A percentile compares a stretch with the other conserved stretches of the same genome.
Conservation (phyloP, 2,329 filamentous ascomycete genomes). For the Hypoxylon sp. region DNA sequence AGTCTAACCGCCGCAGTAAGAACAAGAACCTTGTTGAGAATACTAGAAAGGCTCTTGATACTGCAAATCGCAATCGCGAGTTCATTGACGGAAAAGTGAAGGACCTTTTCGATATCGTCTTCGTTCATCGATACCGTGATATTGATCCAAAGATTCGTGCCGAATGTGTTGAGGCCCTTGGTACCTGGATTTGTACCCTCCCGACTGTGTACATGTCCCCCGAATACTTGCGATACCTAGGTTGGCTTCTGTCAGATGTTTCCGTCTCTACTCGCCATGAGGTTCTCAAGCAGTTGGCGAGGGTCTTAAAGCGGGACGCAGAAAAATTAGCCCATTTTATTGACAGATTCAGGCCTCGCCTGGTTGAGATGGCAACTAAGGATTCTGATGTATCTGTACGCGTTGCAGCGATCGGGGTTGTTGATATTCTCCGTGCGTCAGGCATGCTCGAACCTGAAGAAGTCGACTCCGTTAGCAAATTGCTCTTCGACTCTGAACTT, state of each 20-base stretch:
- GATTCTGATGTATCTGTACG: constrained; percentile 87
- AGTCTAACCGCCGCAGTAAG: constrained; percentile 76
- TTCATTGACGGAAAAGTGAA: constrained; percentile 78
- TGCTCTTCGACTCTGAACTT: constrained; percentile 89
- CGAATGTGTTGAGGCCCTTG: constrained; percentile 88
- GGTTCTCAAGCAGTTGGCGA: constrained; percentile 84
- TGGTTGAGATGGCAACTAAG: constrained; percentile 92
- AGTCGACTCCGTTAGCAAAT: constrained; percentile 86
- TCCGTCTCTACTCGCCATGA: constrained; percentile 82
- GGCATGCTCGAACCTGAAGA: constrained; percentile 92
- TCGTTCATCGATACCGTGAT: constrained; percentile 95
- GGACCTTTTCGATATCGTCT: constrained; percentile 92
- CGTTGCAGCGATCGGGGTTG: constrained; percentile 81
- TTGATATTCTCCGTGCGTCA: constrained; percentile 84
- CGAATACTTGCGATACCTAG: constrained; percentile 90
- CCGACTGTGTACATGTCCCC: constrained; percentile 92
- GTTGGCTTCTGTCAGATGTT: constrained; percentile 93
- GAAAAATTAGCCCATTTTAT: constrained; percentile 92
- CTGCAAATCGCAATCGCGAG: constrained; percentile 77
- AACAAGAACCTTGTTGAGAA: constrained; percentile 84
- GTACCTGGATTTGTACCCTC: constrained; percentile 87
- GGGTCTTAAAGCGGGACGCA: constrained; percentile 83
- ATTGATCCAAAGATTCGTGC: constrained; percentile 89
- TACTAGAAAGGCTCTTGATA: constrained; percentile 78
- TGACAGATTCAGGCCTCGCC: constrained; percentile 85